Evolutionary conservation across 2,329 filamentous ascomycete species (phyloP).

Genomic region (Xylariomycetidae sp.): DNA sequence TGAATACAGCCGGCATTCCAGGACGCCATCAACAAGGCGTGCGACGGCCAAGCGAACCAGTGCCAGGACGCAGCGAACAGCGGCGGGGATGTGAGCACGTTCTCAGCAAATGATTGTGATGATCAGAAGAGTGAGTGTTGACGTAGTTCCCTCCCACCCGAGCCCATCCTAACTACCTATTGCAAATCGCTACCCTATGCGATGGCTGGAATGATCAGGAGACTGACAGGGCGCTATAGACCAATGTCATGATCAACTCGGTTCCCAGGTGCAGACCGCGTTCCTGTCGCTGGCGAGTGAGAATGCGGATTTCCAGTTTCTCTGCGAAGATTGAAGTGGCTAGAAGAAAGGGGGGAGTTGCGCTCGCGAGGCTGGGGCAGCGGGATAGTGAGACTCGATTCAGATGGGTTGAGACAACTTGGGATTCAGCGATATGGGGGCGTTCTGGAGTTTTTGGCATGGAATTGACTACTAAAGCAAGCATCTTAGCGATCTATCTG

Average conservation of each 20-base stretch:
- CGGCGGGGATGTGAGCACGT: slow-evolving; percentile 10
- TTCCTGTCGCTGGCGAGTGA: slow-evolving; percentile 7
- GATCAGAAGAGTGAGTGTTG: slow-evolving; percentile 35
- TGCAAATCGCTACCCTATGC: neutral
- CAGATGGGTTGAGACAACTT: too few species aligned
- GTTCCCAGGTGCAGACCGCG: slow-evolving; percentile 9
- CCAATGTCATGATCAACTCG: slow-evolving; percentile 6
- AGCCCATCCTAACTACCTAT: neutral
- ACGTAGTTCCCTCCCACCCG: too few species aligned
- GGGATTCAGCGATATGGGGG: too few species aligned
- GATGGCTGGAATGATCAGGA: neutral
- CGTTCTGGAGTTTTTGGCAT: too few species aligned
- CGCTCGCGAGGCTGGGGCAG: too few species aligned
- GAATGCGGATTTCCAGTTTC: slow-evolving; percentile 8
- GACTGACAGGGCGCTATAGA: slow-evolving; percentile 5
- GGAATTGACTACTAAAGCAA: too few species aligned
- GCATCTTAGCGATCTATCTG: too few species aligned
- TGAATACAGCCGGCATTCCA: slow-evolving; percentile 32
- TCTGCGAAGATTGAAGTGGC: slow-evolving; percentile 10
- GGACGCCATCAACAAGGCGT: slow-evolving; percentile 36
- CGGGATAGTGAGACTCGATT: too few species aligned
- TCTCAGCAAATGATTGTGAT: slow-evolving; percentile 39
- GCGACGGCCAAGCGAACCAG: slow-evolving; percentile 43
- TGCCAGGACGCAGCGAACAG: slow-evolving; percentile 41
- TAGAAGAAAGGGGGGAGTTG: neutral